Evolutionary conservation across 2,329 filamentous ascomycete genomes (phyloP).

Genomic region (Cladosporium velox): DNA sequence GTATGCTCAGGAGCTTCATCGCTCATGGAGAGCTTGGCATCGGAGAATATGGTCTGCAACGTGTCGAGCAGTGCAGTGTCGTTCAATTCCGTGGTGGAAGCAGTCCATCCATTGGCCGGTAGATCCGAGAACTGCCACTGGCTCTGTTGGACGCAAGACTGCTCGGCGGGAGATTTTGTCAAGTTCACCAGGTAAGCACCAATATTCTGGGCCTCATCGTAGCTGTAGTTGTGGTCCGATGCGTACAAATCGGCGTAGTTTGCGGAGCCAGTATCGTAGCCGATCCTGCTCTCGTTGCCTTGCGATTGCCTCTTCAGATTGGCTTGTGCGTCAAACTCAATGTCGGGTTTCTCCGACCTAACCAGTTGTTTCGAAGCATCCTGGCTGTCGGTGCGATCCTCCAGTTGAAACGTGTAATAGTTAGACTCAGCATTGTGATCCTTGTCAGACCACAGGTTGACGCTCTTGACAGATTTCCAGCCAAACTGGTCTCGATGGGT

Average conservation of each 20-base stretch:
- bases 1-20: conserved; percentile 1
- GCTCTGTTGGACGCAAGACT: background rate
- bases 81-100: background rate
- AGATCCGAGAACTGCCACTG: conserved; percentile 1
- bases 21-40: background rate
- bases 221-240: background rate
- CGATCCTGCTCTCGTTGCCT: background rate
- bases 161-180: background rate
- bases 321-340: background rate
- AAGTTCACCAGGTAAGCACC: background rate
- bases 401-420: conserved; percentile 1
- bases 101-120: background rate
- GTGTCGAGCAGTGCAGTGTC: background rate
- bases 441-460: conserved; percentile 11
- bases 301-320: background rate
- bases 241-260: background rate
- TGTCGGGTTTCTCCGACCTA: background rate
- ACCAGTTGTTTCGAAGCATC: background rate
- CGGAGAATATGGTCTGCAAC: background rate
- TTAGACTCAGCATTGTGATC: background rate
- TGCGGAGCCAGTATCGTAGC: background rate
- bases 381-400: background rate
- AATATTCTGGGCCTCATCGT: background rate
- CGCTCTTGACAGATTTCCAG: conserved; percentile 19
- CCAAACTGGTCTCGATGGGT: conserved; percentile 26